A percentile compares a stretch with the other conserved stretches of the same genome.
These are phyloP conservation scores for Pouteria glomerata DNA, from an alignment of 148 eudicot species.

Conservation along the genomic window DNA sequence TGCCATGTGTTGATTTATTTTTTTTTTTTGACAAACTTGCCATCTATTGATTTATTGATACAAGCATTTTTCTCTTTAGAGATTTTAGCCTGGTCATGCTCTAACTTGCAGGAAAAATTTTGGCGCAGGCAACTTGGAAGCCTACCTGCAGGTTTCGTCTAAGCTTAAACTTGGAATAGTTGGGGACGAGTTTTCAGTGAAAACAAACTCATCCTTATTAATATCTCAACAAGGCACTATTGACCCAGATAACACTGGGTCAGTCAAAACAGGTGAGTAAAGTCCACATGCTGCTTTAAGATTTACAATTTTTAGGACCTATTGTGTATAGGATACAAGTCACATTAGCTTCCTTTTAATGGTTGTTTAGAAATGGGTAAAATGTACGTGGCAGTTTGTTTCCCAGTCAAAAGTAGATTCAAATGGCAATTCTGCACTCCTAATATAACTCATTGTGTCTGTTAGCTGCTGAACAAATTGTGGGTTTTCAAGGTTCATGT, in stretches of 20 bases:
- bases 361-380: too few relatives aligned
- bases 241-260: constrained; percentile 43
- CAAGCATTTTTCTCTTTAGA: neutral
- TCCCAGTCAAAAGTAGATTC: neutral
- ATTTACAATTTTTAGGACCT: neutral
- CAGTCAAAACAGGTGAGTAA: constrained; percentile 58
- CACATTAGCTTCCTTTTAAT: neutral
- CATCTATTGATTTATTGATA: neutral
- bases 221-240: constrained; percentile 32
- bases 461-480: too few relatives aligned
- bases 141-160: constrained; percentile 62
- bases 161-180: constrained; percentile 69
- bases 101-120: neutral
- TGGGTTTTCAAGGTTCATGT: too few relatives aligned
- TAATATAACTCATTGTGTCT: neutral
- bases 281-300: neutral
- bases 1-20: too few relatives aligned
- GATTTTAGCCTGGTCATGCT: neutral
- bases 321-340: neutral
- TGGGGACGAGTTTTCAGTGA: constrained; percentile 57
- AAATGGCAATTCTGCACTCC: neutral
- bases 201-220: constrained; percentile 33
- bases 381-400: neutral
- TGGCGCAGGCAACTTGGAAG: constrained; percentile 62
- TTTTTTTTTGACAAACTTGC: too few relatives aligned